Base-by-base conservation (phyloP, 495 filamentous ascomycete genomes). In the Annulohypoxylon moriforme region DNA sequence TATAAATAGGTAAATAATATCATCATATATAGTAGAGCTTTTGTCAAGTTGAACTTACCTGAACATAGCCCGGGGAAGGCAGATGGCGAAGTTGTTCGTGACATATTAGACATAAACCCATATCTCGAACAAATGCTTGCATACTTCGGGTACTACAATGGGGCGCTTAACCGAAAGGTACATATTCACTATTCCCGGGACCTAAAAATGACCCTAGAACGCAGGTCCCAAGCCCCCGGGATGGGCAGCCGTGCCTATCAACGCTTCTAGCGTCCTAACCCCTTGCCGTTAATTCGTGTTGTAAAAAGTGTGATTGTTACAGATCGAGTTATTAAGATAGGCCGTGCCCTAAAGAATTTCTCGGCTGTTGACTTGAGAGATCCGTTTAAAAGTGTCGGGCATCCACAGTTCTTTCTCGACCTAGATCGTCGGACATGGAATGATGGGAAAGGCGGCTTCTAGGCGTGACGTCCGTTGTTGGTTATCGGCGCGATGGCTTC, bases 141-240 rank as follows among this genome's bases (percentile, higher is more conserved):
- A 46, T 56, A 27, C 47, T 61, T 46, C 46, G 65, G 46, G 53
- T 58, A 10, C 24, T 9, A 16, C 14, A n/a, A 24, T 53, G 6
- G 40, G 27, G 24, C 8, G 9, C 6, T 8, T 33, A 60, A 31
- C 44, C 36, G 34, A 61, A 20, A 61, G 18, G 61, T 1, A 49
- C 24, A 4, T 31, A 33, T 34, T 52, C 5, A 22, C 27, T 38
- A 55, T 47, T 22, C 33, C 56, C 14, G 16, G 25, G 27, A 36
- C 14, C 3, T 61, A 61, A 31, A 44, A 20, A 47, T 58, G n/a
- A 55, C 22, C 49, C 27, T 31, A 63, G 53, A 27, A 40, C 16
- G 36, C 44, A 44, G 33, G 68, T 53, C 50, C 42, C 69, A 68
- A 25, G 55, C 38, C 6, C 52, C 47, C 46, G 64, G 69, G 55